These are phyloP conservation scores for Capniomyces stellatus DNA, from an alignment of 371 early-diverging fungal species.

Conservation along the genomic window DNA sequence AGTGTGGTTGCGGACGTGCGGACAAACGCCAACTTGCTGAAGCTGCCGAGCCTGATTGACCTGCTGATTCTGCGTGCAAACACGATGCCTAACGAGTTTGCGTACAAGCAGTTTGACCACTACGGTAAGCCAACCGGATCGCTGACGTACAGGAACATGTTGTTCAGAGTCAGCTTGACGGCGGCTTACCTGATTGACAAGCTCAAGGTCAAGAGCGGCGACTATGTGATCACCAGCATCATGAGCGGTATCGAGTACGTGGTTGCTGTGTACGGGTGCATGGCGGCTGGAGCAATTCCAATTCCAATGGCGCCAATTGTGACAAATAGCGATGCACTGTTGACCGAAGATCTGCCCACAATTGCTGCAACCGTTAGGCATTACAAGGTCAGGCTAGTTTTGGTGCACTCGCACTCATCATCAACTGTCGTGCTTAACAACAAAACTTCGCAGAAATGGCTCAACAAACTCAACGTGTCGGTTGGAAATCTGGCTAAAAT, in stretches of 20 bases:
- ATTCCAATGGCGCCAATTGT: constrained; percentile 45
- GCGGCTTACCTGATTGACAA: constrained; percentile 39
- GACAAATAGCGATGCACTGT: constrained; percentile 29
- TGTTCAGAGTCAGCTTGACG: constrained; percentile 39
- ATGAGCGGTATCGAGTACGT: constrained; percentile 56
- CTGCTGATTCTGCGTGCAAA: constrained; percentile 50
- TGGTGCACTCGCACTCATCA: constrained; percentile 9
- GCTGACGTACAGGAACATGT: constrained; percentile 48
- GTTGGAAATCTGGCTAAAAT: neutral
- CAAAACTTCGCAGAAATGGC: neutral
- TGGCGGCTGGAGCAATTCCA: constrained; percentile 53
- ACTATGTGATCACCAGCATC: constrained; percentile 43
- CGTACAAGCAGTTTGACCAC: constrained; percentile 37
- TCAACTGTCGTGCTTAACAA: constrained; percentile 11
- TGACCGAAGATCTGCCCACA: constrained; percentile 45
- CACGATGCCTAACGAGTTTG: constrained; percentile 42
- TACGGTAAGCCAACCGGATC: constrained; percentile 39
- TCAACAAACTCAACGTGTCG: constrained; percentile 6
- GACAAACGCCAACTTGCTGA: constrained; percentile 37
- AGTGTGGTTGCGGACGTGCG: constrained; percentile 39
- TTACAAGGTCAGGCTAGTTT: neutral
- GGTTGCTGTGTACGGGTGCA: constrained; percentile 56
- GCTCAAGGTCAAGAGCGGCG: constrained; percentile 33
- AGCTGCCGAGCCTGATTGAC: constrained; percentile 44
- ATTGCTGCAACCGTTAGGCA: constrained; percentile 19